A percentile compares a stretch with the other conserved stretches of the same genome.
Conservation (phyloP, 2,329 filamentous ascomycete genomes). For the Ascochyta koolunga region DNA sequence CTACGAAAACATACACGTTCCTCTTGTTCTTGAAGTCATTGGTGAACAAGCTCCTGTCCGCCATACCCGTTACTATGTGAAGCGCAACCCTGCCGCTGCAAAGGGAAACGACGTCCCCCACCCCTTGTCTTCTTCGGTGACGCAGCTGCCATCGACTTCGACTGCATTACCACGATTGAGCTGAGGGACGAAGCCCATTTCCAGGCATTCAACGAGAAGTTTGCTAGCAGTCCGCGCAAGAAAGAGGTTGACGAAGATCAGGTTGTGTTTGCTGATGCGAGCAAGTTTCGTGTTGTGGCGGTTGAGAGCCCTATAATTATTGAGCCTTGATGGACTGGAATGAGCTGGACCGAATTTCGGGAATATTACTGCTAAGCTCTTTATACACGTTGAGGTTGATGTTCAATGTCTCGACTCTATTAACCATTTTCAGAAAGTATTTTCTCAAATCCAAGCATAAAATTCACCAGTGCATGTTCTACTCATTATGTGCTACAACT, state of each 20-base stretch:
- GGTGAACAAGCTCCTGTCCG: slow-evolving; percentile 26
- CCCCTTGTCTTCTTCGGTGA: slow-evolving; percentile 15
- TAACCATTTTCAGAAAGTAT: neutral
- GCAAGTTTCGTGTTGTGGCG: slow-evolving; percentile 19
- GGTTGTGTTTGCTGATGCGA: slow-evolving; percentile 19
- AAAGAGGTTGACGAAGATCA: slow-evolving; percentile 19
- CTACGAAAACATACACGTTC: slow-evolving; percentile 31
- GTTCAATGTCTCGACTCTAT: neutral
- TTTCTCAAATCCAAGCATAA: neutral
- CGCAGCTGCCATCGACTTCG: slow-evolving; percentile 18
- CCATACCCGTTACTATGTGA: slow-evolving; percentile 32
- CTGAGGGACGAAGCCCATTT: slow-evolving; percentile 26
- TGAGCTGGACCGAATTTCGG: neutral
- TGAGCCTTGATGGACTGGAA: slow-evolving; percentile 9
- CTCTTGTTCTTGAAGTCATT: slow-evolving; percentile 28
- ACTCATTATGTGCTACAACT: neutral
- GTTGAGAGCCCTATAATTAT: slow-evolving; percentile 24
- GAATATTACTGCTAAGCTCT: neutral
- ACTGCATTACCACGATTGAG: slow-evolving; percentile 29
- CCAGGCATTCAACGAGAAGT: slow-evolving; percentile 20
- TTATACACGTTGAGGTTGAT: neutral
- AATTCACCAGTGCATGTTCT: neutral
- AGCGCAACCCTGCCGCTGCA: slow-evolving; percentile 12
- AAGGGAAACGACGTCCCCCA: neutral
- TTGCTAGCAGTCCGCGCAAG: slow-evolving; percentile 11